These are phyloP conservation scores for Apiospora sp. DNA, from an alignment of 2,329 filamentous ascomycete species.

Conservation along the genomic window DNA sequence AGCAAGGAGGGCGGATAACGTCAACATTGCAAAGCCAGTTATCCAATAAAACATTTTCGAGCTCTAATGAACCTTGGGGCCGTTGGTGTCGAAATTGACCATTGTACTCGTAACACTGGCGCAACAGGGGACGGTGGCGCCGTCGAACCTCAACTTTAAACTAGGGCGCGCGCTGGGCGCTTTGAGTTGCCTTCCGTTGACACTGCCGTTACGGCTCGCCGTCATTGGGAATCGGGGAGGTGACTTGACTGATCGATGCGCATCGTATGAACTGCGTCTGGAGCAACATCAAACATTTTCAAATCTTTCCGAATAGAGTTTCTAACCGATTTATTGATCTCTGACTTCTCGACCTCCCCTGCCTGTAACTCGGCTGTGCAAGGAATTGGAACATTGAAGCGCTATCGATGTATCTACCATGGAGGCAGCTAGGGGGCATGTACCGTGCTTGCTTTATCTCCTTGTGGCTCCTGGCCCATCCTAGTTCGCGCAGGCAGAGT, in stretches of 20 bases:
- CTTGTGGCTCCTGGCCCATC: not conserved
- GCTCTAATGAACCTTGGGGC: constrained; percentile 7
- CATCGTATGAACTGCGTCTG: not conserved
- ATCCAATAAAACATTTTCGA: constrained; percentile 14
- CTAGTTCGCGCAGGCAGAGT: not conserved
- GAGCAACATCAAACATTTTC: not conserved
- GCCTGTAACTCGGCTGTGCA: not conserved
- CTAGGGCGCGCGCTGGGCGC: not conserved
- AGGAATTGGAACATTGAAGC: not conserved
- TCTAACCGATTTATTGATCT: not conserved
- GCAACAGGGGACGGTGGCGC: not conserved
- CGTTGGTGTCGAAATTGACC: constrained; percentile 8
- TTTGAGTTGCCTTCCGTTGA: constrained; percentile 1
- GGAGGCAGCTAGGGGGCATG: not conserved
- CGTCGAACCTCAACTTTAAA: constrained; percentile 16
- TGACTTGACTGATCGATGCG: not conserved
- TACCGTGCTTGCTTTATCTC: not conserved
- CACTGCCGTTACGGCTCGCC: not conserved
- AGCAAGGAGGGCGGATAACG: not conserved
- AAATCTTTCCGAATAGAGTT: constrained; percentile 1
- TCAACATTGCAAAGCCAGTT: constrained; percentile 8
- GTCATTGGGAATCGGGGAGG: not conserved
- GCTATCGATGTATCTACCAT: not conserved
- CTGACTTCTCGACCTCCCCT: not conserved
- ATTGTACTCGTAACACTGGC: constrained; percentile 21